These are phyloP conservation scores for Scutellaria baicalensis DNA, from an alignment of 257 asterid species.

Conservation along the genomic window DNA sequence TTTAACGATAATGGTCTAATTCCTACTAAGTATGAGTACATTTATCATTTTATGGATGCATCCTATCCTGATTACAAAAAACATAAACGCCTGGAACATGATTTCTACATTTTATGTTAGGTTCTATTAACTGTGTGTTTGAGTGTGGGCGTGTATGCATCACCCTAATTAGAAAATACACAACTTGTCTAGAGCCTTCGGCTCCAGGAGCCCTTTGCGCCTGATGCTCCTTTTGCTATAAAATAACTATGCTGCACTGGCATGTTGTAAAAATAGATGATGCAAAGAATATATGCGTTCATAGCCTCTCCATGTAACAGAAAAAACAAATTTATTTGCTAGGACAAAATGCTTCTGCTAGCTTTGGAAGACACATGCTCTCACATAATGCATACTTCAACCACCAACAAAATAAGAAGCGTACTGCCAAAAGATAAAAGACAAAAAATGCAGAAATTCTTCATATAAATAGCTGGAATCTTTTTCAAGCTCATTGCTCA, in stretches of 20 bases:
- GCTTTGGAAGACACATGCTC: background rate
- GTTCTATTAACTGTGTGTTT: background rate
- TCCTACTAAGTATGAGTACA: background rate
- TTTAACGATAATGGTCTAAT: background rate
- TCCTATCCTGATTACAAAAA: background rate
- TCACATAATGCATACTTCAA: background rate
- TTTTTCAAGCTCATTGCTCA: background rate
- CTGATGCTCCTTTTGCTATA: background rate
- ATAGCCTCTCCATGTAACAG: background rate
- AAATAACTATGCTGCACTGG: background rate
- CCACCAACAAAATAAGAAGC: background rate
- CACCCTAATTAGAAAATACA: background rate
- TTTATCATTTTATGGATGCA: background rate
- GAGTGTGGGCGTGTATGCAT: background rate
- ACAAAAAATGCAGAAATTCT: background rate
- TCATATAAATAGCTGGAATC: background rate
- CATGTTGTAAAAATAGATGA: background rate
- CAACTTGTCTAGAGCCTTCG: background rate
- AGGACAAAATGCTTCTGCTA: background rate
- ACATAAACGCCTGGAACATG: background rate
- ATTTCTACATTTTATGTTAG: background rate
- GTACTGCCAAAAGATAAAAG: background rate
- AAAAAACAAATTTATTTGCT: background rate
- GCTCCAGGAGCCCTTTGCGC: background rate
- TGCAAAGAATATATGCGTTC: background rate